Percentiles rank a stretch among this genome's conserved stretches.
These are phyloP conservation scores for Monosporascus sp. DNA, from an alignment of 2,329 filamentous ascomycete species.

Conservation along the genomic window DNA sequence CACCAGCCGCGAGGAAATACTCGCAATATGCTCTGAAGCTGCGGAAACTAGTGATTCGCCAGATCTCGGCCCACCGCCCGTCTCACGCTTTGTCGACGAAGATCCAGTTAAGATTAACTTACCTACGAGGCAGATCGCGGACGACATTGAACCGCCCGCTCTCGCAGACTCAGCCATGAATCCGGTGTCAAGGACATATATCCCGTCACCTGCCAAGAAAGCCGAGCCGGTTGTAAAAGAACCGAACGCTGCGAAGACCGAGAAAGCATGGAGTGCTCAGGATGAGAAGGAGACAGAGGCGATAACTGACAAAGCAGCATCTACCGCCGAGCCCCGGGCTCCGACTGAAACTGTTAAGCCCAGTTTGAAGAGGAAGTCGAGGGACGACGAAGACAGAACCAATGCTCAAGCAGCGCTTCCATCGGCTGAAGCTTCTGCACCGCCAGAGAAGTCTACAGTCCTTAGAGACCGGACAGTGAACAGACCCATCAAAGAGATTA, in stretches of 20 bases:
- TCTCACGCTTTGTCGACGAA: conserved; percentile 54
- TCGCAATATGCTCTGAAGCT: conserved; percentile 49
- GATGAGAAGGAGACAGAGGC: neutral
- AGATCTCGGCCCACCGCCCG: conserved; percentile 60
- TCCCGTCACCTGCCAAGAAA: conserved; percentile 2
- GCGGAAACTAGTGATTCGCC: conserved; percentile 55
- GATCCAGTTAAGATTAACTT: conserved; percentile 51
- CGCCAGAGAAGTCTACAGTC: conserved; percentile 19
- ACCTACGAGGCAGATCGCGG: conserved; percentile 24
- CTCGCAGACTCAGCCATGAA: conserved; percentile 8
- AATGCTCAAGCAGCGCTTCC: conserved; percentile 17
- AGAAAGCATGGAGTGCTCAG: conserved; percentile 4
- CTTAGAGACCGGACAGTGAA: conserved; percentile 25
- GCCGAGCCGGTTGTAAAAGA: conserved; percentile 3
- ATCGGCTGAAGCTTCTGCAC: conserved; percentile 18
- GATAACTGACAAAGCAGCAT: neutral
- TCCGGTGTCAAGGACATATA: conserved; percentile 1
- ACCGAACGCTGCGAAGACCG: neutral
- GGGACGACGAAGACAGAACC: conserved; percentile 49
- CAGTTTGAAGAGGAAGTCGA: conserved; percentile 54
- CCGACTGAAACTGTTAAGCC: conserved; percentile 33
- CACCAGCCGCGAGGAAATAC: conserved; percentile 54
- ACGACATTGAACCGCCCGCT: conserved; percentile 6
- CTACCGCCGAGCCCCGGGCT: conserved; percentile 8
- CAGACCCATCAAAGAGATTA: conserved; percentile 43